phyloP scores from a whole-genome alignment of 192 early-diverging fungal species.

The Paraglomus occultum region DNA sequence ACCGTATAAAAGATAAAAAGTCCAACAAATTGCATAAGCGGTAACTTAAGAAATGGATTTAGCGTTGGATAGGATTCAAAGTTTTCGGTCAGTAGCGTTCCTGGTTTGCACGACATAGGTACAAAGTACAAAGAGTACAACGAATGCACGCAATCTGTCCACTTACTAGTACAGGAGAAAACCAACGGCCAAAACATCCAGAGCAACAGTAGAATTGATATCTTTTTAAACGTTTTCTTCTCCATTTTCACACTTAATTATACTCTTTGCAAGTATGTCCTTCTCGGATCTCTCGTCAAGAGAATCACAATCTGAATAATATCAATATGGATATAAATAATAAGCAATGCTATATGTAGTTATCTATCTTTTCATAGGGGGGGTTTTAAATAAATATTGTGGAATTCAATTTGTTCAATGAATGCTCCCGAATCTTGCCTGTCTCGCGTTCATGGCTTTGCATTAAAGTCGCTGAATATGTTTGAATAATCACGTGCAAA shows the following conservation, averaged over 20 bases:
- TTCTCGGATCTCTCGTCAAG: too few relatives aligned
- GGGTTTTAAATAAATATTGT: too few relatives aligned
- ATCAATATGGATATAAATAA: too few relatives aligned
- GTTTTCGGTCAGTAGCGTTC: not conserved
- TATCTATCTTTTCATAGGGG: too few relatives aligned
- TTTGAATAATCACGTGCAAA: too few relatives aligned
- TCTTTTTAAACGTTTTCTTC: constrained; percentile 10
- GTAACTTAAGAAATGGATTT: not conserved
- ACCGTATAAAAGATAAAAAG: constrained; percentile 30
- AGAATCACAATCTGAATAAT: too few relatives aligned
- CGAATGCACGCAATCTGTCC: not conserved
- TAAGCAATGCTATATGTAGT: too few relatives aligned
- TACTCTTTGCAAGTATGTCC: too few relatives aligned
- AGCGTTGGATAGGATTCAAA: not conserved
- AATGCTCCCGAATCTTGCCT: too few relatives aligned
- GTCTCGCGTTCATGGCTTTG: too few relatives aligned
- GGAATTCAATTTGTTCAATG: too few relatives aligned
- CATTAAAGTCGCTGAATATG: too few relatives aligned
- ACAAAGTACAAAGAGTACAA: not conserved
- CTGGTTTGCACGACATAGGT: not conserved
- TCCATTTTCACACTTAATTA: not conserved
- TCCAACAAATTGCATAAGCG: constrained; percentile 13
- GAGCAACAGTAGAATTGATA: constrained; percentile 15
- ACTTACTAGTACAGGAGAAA: not conserved
- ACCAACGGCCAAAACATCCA: constrained; percentile 24